Evolutionary conservation across 345 rosid species (phyloP), one percentile per base, ranked within the genome.

Genomic region (Mangifera indica): DNA sequence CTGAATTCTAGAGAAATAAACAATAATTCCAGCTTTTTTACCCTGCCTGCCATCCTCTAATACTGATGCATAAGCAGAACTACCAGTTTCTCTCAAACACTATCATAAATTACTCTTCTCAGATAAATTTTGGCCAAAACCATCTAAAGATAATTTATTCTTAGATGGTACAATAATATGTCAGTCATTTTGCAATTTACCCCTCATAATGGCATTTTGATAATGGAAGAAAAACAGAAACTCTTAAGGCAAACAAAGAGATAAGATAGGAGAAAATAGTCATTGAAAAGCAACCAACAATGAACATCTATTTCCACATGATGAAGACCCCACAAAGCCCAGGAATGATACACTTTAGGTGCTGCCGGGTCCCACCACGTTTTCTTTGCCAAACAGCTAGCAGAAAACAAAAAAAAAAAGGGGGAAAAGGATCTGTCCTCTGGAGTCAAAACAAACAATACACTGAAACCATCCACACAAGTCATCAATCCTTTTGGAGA

Each of bases 321-420:
- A 55, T 65, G 60, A 20, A 53, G 78, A 34, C 84, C 84, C 84
- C 82, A 74, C 73, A 20, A 63, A 52, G 21, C 60, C 25, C n/a
- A 70, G 37, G 56, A n/a, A 37, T 14, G 73, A 45, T 68, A 66
- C 74, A 32, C 40, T 48, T 61, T 62, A 32, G 56, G 60, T 40
- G 71, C 72, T 53, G 40, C 29, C 15, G 57, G 86, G 82, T 34
- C 89, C 86, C 84, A 77, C 81, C 83, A 80, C 82, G 60, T 80
- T 80, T 79, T 77, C 66, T 73, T 70, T 79, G 87, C 83, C 66
- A 79, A 79, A 83, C 90, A 84, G 84, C 87, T 85, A 74, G 82
- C 83, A 80, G 21, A 13, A 32, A n/a, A 13, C 11, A 21, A 24
- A 53, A 15, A 21, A 52, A 1, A n/a, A 42, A 65, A 64, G 60